Evolutionary conservation across 2,329 filamentous ascomycete species (phyloP), one percentile per base, ranked within the genome.

Genomic region (Clarireedia monteithiana): DNA sequence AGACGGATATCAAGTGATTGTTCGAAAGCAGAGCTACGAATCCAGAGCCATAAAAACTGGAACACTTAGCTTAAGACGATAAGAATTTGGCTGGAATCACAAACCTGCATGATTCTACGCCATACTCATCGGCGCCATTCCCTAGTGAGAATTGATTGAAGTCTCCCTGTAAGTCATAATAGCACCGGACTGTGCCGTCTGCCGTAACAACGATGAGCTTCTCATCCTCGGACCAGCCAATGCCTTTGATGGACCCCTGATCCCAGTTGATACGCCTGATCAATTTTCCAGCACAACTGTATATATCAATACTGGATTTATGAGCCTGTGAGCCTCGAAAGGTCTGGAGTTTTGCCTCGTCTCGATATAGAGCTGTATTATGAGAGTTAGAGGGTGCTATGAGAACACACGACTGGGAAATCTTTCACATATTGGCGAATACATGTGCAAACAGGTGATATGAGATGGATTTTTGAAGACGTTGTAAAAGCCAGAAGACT

Each of bases 191-290:
- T 1, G 85, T 92, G 24, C 94, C 94, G 67, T 99, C 92, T 53
- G 88, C 82, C 9, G 91, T 89, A 51, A 97, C 84, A 0, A 96
- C 87, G 4, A 99, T 76, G 48, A 99, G 79, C 68, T 88, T 87
- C 76, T 99, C 94, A 62, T 96, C 90, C 67, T 96, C 92, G 20
- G 91, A 96, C 94, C 94, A 99, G 36, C 94, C 94, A 20, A 99
- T 78, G 2, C 89, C 91, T 70, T 86, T 88, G 67, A 99, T 89
- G 3, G 84, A 77, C 47, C 89, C 89, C 73, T 91, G 89, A 66
- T 97, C 92, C 91, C 92, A 97, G 69, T 87, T 82, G 62, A 96
- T 90, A 68, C 83, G 84, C 66, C 86, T 85, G 60, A 99, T 86
- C 57, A 90, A 82, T 75, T 91, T 94, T 53, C 94, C 94, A 10